Evolutionary conservation across 1,284 basidiomycete species (phyloP), one percentile per base, ranked within the genome.

Genomic region (Cystobasidium sp.): DNA sequence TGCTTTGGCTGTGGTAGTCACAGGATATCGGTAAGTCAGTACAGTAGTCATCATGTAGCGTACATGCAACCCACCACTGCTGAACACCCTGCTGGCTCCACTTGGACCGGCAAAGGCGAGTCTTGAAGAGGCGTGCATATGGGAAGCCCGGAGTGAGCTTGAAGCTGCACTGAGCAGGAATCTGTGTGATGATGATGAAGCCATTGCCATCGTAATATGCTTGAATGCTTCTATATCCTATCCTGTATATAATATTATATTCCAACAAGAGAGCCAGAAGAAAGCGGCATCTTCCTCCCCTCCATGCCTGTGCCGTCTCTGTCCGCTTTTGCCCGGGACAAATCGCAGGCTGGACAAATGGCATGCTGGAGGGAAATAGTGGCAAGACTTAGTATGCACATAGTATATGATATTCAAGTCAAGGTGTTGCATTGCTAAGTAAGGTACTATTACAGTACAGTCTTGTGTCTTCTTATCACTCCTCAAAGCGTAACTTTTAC

Each of bases 131-230:
- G 16, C 20, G 49, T 16, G 16, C 20, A 41, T 62, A 10, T 8
- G 7, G 20, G 63, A 65, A 22, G 63, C 63, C 41, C 46, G 37
- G 44, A 52, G 47, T 5, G 59, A 51, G 47, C 59, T 59, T 10
- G 22, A 39, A 14, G 69, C 69, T 20, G 69, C 59, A 20, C 64
- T 63, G 47, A 71, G 22, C 18, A 71, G 52, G 69, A 71, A 43
- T n/a, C 69, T n/a, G 20, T 67, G 64, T 39, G 31, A 31, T 5
- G 31, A 16, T 58, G 56, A 31, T 59, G 69, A 67, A 12, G 61
- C 61, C 59, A 63, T 63, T 18, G 61, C 61, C 20, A 49, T 49
- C 1, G 5, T 47, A 44, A 3, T 18, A 16, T 16, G 16, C 49
- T 51, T 16, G 31, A 2, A 31, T n/a, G n/a, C n/a, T n/a, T n/a